Conservation (phyloP, 371 early-diverging fungal genomes). For the Synchytrium microbalum region DNA sequence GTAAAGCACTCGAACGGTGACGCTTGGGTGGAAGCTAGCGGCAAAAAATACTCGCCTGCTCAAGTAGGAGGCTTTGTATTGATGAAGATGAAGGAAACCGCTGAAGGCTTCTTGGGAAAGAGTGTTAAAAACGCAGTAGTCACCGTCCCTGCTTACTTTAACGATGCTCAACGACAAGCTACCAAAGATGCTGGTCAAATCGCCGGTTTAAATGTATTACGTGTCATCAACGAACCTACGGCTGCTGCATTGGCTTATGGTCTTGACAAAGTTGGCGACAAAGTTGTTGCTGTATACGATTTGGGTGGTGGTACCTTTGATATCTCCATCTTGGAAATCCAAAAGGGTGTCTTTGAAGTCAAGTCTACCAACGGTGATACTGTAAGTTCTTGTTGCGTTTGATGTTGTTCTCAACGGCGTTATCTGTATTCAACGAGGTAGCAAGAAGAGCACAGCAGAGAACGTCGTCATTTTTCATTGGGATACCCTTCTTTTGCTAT, state of each 20-base stretch:
- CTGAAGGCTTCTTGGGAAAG: conserved; percentile 81
- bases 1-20: conserved; percentile 88
- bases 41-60: conserved; percentile 91
- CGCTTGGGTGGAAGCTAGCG: conserved; percentile 93
- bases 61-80: conserved; percentile 93
- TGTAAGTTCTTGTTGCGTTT: conserved; percentile 9
- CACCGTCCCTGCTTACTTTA: conserved; percentile 72
- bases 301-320: conserved; percentile 99
- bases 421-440: too few species aligned
- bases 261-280: conserved; percentile 87
- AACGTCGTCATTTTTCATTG: not conserved
- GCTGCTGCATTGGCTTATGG: conserved; percentile 99
- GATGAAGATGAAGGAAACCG: conserved; percentile 91
- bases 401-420: not conserved
- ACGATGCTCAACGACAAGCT: conserved; percentile 97
- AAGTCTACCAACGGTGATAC: conserved; percentile 96
- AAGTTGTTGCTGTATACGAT: conserved; percentile 97
- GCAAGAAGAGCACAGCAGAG: too few species aligned
- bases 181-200: conserved; percentile 98
- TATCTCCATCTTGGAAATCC: conserved; percentile 96
- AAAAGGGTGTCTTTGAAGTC: conserved; percentile 97
- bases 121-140: conserved; percentile 76
- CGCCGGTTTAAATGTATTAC: conserved; percentile 92
- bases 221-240: conserved; percentile 99
- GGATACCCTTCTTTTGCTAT: too few species aligned